Evolutionary conservation across 176 grass and related monocot genomes (phyloP), one percentile per base, ranked within the genome.

Genomic region (Carex scoparia): DNA sequence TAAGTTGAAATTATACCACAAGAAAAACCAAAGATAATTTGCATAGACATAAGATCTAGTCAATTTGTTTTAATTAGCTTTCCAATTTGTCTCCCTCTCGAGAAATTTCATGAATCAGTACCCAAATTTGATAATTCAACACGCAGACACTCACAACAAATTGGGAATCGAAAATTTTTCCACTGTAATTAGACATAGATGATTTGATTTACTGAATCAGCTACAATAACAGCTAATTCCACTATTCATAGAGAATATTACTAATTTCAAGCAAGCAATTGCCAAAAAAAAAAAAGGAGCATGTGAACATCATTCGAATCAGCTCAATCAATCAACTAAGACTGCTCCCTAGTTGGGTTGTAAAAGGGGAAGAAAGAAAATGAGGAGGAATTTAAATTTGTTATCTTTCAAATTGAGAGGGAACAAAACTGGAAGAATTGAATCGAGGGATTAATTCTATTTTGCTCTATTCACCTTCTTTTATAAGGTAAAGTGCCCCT

Each of bases 261-360:
- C 28, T 33, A 58, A 79, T 9, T 79, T 58, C 30, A 75, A 13
- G 2, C n/a, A 75, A 81, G 16, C 56, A 61, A 62, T 38, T 31
- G 23, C 23, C 23, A 23, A 23, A 23, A 15, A 55, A 55, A 51
- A 11, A 51, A 70, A 35, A 31, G 2, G 67, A 79, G n/a, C 30
- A 70, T 37, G 31, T 60, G 61, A 46, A 19, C 55, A 35, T 4
- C 28, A 23, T 57, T 28, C 28, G 23, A 64, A 64, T 65, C 58
- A 65, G 40, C n/a, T 81, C 79, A 81, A 48, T 65, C 37, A 46
- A 82, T 63, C 27, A 83, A 53, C 59, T 35, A 68, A 79, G 48
- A 51, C 48, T 51, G 48, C 9, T 51, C 48, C 48, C 1, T 51
- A 11, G 48, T 51, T 51, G 10, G 10, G 48, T 11, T 11, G 48